Evolutionary conservation across 2,329 filamentous ascomycete genomes (phyloP).

Genomic region (Exophiala sp.): DNA sequence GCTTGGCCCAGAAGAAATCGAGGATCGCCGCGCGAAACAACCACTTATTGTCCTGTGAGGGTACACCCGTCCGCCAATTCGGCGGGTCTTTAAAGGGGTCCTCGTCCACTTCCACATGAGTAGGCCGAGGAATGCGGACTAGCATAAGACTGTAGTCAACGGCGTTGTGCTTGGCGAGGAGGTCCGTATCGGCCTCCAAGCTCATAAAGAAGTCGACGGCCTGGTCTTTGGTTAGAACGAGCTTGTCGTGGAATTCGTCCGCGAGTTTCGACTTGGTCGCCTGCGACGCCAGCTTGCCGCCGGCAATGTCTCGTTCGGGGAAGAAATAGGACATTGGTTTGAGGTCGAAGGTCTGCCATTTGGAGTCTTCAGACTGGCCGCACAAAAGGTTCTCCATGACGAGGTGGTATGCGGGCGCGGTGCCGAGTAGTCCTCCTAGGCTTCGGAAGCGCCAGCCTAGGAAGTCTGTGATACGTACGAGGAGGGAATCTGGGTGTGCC

Average conservation of each 20-base stretch:
- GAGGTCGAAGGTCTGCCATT: constrained; percentile 71
- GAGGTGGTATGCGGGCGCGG: constrained; percentile 67
- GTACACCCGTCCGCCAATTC: constrained; percentile 61
- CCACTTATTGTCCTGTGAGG: constrained; percentile 55
- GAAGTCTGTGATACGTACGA: constrained; percentile 70
- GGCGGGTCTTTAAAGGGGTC: constrained; percentile 35
- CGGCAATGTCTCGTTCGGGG: constrained; percentile 67
- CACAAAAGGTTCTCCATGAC: constrained; percentile 74
- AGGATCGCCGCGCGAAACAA: constrained; percentile 65
- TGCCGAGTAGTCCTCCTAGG: constrained; percentile 58
- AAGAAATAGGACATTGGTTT: constrained; percentile 75
- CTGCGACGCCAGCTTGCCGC: constrained; percentile 60
- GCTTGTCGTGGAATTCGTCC: constrained; percentile 65
- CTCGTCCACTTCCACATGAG: constrained; percentile 25
- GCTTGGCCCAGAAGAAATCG: constrained; percentile 77
- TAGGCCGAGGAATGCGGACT: constrained; percentile 52
- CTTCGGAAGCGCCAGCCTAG: constrained; percentile 47
- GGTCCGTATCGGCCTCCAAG: constrained; percentile 60
- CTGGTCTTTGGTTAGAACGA: constrained; percentile 55
- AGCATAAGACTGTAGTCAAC: constrained; percentile 76
- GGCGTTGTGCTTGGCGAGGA: constrained; percentile 61
- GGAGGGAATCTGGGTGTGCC: constrained; percentile 56
- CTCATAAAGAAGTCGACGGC: constrained; percentile 55
- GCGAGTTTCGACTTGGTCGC: constrained; percentile 63
- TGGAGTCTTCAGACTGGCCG: constrained; percentile 51